phyloP scores from a whole-genome alignment of 768 basidiomycete genomes.

The Collybiopsis confluens region DNA sequence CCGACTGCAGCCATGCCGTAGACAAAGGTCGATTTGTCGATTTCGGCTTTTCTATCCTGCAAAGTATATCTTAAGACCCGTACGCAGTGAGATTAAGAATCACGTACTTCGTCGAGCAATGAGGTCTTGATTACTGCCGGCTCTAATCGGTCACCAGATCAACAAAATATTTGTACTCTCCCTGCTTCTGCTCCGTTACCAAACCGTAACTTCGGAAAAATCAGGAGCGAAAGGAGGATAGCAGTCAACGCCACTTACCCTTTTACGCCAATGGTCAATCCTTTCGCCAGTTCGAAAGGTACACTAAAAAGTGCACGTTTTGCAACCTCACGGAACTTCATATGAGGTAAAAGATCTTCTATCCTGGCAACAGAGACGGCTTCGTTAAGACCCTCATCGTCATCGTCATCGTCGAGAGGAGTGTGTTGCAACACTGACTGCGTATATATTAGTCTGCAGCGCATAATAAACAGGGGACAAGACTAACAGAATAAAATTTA shows the following conservation, averaged over 20 bases:
- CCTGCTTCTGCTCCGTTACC: constrained; percentile 85
- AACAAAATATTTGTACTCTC: constrained; percentile 76
- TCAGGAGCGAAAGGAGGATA: not conserved
- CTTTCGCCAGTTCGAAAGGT: constrained; percentile 74
- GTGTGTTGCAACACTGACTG: constrained; percentile 60
- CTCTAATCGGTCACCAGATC: constrained; percentile 73
- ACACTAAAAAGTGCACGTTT: constrained; percentile 82
- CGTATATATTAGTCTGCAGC: not conserved
- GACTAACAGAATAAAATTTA: constrained; percentile 75
- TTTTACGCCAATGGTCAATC: constrained; percentile 75
- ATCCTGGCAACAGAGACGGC: constrained; percentile 75
- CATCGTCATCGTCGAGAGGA: constrained; percentile 41
- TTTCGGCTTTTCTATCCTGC: constrained; percentile 44
- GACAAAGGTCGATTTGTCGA: constrained; percentile 40
- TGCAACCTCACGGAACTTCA: constrained; percentile 76
- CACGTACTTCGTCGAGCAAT: constrained; percentile 71
- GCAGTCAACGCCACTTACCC: constrained; percentile 54
- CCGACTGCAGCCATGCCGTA: constrained; percentile 40
- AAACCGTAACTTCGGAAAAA: constrained; percentile 66
- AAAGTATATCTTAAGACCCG: not conserved
- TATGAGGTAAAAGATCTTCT: constrained; percentile 73
- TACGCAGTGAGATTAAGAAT: not conserved
- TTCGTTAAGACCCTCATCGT: constrained; percentile 45
- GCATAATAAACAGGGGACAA: not conserved
- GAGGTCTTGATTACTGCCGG: constrained; percentile 66